A percentile compares a stretch with the other conserved stretches of the same genome.
Conservation (phyloP, 495 filamentous ascomycete genomes). For the Penicillium herquei region DNA sequence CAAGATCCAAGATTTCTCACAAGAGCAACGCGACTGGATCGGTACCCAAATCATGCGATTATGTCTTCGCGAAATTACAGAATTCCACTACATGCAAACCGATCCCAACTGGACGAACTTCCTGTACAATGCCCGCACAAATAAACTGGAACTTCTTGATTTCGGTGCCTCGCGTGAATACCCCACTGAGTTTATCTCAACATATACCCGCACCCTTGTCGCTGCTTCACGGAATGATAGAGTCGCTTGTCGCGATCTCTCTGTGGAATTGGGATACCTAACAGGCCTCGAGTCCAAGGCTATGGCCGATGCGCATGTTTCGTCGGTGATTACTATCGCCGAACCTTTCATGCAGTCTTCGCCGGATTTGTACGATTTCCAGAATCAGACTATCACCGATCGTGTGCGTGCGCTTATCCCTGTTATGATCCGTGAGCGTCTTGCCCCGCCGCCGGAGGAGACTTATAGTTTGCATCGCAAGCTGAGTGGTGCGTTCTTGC, state of each 20-base stretch:
- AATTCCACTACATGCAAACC: slow-evolving; percentile 98
- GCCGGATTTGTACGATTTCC: slow-evolving; percentile 86
- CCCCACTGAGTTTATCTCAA: slow-evolving; percentile 71
- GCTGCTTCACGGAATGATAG: slow-evolving; percentile 73
- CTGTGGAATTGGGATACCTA: slow-evolving; percentile 83
- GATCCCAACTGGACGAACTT: slow-evolving; percentile 99
- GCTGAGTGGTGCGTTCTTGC: slow-evolving; percentile 89
- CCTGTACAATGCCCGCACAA: slow-evolving; percentile 72
- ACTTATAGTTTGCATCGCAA: slow-evolving; percentile 97
- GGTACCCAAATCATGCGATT: slow-evolving; percentile 90
- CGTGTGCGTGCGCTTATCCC: slow-evolving; percentile 83
- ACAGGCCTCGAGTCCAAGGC: slow-evolving; percentile 78
- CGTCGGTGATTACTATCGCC: slow-evolving; percentile 79
- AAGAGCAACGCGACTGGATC: slow-evolving; percentile 82
- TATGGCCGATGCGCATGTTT: slow-evolving; percentile 86
- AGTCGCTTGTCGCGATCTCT: slow-evolving; percentile 60
- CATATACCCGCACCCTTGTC: slow-evolving; percentile 73
- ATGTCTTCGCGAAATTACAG: slow-evolving; percentile 87
- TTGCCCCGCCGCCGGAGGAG: slow-evolving; percentile 93
- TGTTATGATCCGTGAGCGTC: slow-evolving; percentile 82
- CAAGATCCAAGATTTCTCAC: slow-evolving; percentile 69
- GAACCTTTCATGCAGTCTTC: slow-evolving; percentile 80
- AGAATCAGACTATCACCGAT: slow-evolving; percentile 92
- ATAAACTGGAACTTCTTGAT: slow-evolving; percentile 87
- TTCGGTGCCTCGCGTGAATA: slow-evolving; percentile 92